A percentile compares a stretch with the other conserved stretches of the same genome.
These are phyloP conservation scores for Ogataea saltuana DNA, from an alignment of 805 yeast species.

Conservation along the genomic window DNA sequence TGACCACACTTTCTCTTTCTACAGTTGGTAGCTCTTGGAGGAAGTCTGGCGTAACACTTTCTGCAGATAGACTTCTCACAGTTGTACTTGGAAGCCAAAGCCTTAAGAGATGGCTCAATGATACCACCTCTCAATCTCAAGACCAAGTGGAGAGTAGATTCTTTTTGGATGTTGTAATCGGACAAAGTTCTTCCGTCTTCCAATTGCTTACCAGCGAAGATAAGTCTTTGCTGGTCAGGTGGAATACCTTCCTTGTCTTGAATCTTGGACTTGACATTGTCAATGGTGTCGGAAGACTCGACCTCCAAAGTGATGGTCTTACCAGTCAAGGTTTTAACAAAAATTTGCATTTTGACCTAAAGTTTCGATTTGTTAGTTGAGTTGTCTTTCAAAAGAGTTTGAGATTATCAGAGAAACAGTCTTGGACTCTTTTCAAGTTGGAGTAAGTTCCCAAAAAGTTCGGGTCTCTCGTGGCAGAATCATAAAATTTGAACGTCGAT, in stretches of 20 bases:
- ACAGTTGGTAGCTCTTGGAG: slow-evolving; percentile 99
- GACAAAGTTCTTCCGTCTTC: slow-evolving; percentile 95
- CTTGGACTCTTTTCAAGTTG: background rate
- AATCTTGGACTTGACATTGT: slow-evolving; percentile 91
- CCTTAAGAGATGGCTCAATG: slow-evolving; percentile 99
- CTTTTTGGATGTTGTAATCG: slow-evolving; percentile 95
- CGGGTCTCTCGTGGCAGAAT: too few relatives aligned
- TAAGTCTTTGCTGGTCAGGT: slow-evolving; percentile 94
- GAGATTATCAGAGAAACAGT: background rate
- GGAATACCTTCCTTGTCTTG: slow-evolving; percentile 97
- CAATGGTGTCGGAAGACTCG: slow-evolving; percentile 93
- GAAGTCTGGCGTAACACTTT: slow-evolving; percentile 99
- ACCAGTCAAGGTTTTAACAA: slow-evolving; percentile 99
- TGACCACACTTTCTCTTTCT: slow-evolving; percentile 99
- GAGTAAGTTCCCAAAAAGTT: too few relatives aligned
- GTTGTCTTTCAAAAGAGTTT: background rate
- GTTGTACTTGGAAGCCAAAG: slow-evolving; percentile 99
- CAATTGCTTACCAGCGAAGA: slow-evolving; percentile 94
- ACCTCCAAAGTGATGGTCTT: slow-evolving; percentile 88
- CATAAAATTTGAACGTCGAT: too few relatives aligned
- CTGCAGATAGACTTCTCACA: slow-evolving; percentile 99
- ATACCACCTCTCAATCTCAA: slow-evolving; percentile 75
- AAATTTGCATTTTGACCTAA: slow-evolving; percentile 75
- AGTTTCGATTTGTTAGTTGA: slow-evolving; percentile 16
- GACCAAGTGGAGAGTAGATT: slow-evolving; percentile 67